A percentile compares a stretch with the other conserved stretches of the same genome.
Conservation (phyloP, 176 grass and related monocot species). For the Eremochloa ophiuroides region DNA sequence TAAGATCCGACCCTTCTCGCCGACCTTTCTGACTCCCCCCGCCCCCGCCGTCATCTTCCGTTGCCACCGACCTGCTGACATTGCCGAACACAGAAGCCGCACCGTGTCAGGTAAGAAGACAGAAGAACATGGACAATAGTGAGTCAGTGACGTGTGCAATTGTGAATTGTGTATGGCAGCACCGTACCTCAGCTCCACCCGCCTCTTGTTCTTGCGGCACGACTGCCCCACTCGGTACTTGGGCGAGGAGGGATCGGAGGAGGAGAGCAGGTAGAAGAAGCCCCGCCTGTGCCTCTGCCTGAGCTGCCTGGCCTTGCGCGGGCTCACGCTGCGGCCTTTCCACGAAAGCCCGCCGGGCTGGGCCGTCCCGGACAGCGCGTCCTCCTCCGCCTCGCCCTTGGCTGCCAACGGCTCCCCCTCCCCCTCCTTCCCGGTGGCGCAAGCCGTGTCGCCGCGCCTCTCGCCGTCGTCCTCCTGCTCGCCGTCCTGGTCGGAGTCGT, state of each 20-base stretch:
- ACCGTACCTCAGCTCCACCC: constrained; percentile 43
- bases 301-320: constrained; percentile 60
- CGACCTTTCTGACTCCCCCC: constrained; percentile 3
- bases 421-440: neutral
- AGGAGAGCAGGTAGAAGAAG: constrained; percentile 41
- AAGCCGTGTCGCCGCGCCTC: neutral
- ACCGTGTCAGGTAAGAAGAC: neutral
- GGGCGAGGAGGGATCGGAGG: constrained; percentile 58
- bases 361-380: constrained; percentile 46
- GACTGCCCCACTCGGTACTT: constrained; percentile 87
- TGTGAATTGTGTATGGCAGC: too few species aligned
- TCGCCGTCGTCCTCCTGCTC: neutral
- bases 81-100: neutral
- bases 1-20: constrained; percentile 2
- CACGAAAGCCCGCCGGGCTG: constrained; percentile 67
- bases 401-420: neutral
- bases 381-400: constrained; percentile 34
- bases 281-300: constrained; percentile 45
- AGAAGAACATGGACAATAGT: too few species aligned
- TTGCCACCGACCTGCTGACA: constrained; percentile 33
- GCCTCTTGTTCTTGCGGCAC: constrained; percentile 77
- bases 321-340: constrained; percentile 77
- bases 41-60: constrained; percentile 20
- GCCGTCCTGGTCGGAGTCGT: constrained; percentile 42
- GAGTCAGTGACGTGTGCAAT: too few species aligned